These are phyloP conservation scores for Tulasnella calospora DNA, from an alignment of 768 basidiomycete species.

Conservation along the genomic window DNA sequence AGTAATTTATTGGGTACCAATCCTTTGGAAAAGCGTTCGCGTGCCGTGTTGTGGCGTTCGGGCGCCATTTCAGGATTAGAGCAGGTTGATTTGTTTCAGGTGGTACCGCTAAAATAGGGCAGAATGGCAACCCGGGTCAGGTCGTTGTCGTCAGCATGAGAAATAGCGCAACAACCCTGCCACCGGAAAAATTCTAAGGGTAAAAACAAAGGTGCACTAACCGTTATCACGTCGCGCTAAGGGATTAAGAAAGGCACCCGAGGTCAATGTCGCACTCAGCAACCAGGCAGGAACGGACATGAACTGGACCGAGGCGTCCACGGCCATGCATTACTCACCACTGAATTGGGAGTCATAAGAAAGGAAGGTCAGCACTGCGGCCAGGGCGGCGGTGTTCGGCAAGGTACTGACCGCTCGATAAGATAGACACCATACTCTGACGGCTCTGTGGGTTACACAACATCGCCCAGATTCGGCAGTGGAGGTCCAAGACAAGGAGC, in stretches of 20 bases:
- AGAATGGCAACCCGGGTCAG: neutral
- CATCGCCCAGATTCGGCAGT: neutral
- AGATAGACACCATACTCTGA: conserved; percentile 11
- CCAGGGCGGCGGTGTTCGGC: neutral
- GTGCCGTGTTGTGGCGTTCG: neutral
- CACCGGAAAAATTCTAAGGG: neutral
- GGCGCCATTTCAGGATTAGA: conserved; percentile 2
- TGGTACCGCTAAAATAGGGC: neutral
- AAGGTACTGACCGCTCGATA: neutral
- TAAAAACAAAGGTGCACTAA: neutral
- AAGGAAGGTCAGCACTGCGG: neutral
- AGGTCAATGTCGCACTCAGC: neutral
- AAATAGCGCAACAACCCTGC: neutral
- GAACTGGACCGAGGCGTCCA: neutral
- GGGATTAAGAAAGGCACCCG: neutral
- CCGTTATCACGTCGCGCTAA: conserved; percentile 18
- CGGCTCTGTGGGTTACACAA: neutral
- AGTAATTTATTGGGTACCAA: neutral
- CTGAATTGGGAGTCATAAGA: neutral
- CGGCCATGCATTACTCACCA: conserved; percentile 9
- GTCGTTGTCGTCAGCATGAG: neutral
- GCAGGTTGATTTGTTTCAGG: conserved; percentile 10
- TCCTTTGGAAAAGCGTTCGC: neutral
- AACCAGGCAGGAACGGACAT: neutral
- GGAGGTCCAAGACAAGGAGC: neutral